Evolutionary conservation across 2,329 filamentous ascomycete genomes (phyloP).

Genomic region (Diplodia mutila): DNA sequence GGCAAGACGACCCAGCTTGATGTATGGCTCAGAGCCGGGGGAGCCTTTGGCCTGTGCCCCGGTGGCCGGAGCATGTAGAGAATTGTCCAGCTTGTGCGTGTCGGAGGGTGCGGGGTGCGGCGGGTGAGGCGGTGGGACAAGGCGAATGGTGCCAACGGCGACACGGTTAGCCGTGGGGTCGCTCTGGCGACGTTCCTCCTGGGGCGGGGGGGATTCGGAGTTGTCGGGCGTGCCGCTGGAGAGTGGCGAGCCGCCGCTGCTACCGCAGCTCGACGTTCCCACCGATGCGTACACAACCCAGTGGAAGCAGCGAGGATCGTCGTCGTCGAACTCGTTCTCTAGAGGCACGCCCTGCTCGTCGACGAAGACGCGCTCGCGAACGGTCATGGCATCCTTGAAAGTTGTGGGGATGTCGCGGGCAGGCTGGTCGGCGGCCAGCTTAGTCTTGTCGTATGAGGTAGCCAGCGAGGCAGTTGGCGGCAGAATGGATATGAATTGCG

Average conservation of each 20-base stretch:
- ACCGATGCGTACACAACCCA: constrained; percentile 82
- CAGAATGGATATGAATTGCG: constrained; percentile 45
- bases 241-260: constrained; percentile 36
- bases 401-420: constrained; percentile 44
- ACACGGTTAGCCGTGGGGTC: constrained; percentile 44
- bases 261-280: constrained; percentile 47
- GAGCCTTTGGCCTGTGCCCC: neutral
- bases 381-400: constrained; percentile 60
- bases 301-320: constrained; percentile 80
- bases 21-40: constrained; percentile 66
- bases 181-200: constrained; percentile 39
- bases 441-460: constrained; percentile 42
- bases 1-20: constrained; percentile 80
- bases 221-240: constrained; percentile 39
- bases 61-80: constrained; percentile 24
- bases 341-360: constrained; percentile 60
- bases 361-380: constrained; percentile 62
- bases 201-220: constrained; percentile 38
- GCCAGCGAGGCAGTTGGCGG: constrained; percentile 41
- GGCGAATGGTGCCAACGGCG: constrained; percentile 75
- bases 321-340: constrained; percentile 76
- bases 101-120: constrained; percentile 59
- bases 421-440: constrained; percentile 39
- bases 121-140: constrained; percentile 79
- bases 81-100: constrained; percentile 30